Evolutionary conservation across 2,329 filamentous ascomycete species (phyloP), one percentile per base, ranked within the genome.

Genomic region (Penicillium sp.): DNA sequence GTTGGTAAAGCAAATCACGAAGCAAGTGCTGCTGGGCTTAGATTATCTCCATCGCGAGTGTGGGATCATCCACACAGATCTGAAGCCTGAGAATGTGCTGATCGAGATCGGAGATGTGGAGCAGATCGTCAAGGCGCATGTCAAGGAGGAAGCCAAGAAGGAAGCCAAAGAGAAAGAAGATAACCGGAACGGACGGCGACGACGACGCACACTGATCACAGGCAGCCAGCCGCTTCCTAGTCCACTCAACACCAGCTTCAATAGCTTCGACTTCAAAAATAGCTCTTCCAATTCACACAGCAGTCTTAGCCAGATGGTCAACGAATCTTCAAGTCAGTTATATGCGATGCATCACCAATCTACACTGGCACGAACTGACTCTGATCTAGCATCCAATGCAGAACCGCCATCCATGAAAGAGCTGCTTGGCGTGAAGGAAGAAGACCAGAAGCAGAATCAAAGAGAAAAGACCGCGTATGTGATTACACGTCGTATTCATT

Each of bases 61-160:
- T 75, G 94, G 94, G 70, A 97, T 99, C 76, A 97, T 99, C 69
- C 94, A 99, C 75, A 97, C 94, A 57, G 93, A 97, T 71, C 78
- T 97, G 64, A 97, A 99, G 75, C 94, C 94, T 44, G 94, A 99
- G 73, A 99, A 99, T 70, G 94, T 99, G 30, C 81, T 99, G 61
- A 97, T 99, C 71, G 94, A 99, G 76, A 97, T 99, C 69, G 94
- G 94, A 62, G 94, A 99, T 66, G 94, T 99, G 46, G 94, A 99
- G 78, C 91, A 97, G 74, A 97, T 97, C 59, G 94, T 99, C 55
- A 93, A 96, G 76, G 91, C 90, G 57, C 93, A 95, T 60, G 93
- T 99, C 51, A 93, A 96, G 75, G 90, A 86, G 46, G 71, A 75
- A 53, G 67, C 76, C 51, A 78, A 84, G 64, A 84, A 84, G 65